A percentile compares a stretch with the other conserved stretches of the same genome.
Conservation (phyloP, 441 rosid genomes). For the Corymbia calophylla region DNA sequence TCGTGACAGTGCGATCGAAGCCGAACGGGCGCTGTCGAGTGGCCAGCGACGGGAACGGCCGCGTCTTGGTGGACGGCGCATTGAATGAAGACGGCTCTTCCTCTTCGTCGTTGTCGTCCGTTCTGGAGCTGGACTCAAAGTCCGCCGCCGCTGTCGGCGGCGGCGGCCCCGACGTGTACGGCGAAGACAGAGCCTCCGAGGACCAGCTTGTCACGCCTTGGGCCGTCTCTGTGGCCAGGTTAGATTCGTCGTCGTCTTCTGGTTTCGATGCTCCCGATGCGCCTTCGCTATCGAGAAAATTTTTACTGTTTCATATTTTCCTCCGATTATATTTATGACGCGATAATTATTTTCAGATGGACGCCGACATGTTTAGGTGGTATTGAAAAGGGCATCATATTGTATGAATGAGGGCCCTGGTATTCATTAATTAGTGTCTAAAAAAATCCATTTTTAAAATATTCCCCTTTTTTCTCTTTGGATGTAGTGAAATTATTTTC, state of each 20-base stretch:
- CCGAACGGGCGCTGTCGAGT: conserved; percentile 13
- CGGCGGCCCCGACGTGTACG: conserved; percentile 58
- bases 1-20: conserved; percentile 25
- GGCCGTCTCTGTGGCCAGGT: conserved; percentile 89
- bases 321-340: background rate
- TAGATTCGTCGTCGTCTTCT: background rate
- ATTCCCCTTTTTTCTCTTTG: background rate
- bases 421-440: background rate
- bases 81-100: conserved; percentile 31
- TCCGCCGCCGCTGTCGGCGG: conserved; percentile 22
- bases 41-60: conserved; percentile 29
- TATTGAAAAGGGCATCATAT: background rate
- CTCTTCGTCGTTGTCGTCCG: conserved; percentile 2
- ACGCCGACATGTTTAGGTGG: background rate
- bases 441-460: background rate
- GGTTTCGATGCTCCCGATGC: background rate
- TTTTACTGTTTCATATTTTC: background rate
- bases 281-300: background rate
- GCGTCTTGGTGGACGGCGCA: conserved; percentile 29
- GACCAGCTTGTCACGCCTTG: conserved; percentile 86
- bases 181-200: conserved; percentile 75
- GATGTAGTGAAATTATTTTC: background rate
- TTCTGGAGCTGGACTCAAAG: conserved; percentile 31
- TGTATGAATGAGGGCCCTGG: background rate
- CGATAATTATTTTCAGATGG: background rate